phyloP scores from a whole-genome alignment of 2,329 filamentous ascomycete species.

The Setomelanomma holmii region DNA sequence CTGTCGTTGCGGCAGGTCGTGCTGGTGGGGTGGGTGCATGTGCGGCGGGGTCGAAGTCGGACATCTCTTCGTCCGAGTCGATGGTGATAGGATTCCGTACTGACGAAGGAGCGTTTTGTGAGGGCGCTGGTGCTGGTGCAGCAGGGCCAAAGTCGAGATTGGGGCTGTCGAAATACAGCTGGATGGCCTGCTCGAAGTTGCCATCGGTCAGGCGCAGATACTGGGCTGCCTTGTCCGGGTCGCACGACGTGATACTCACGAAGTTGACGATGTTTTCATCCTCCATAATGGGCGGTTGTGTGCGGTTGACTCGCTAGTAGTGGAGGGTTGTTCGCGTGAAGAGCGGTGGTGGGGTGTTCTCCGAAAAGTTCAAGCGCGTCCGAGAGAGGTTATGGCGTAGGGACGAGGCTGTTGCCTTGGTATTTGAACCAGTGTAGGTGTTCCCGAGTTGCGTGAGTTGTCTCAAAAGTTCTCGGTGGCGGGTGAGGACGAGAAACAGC shows the following conservation, averaged over 20 bases:
- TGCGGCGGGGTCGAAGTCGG: constrained; percentile 54
- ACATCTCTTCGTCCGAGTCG: constrained; percentile 75
- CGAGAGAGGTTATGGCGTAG: constrained; percentile 4
- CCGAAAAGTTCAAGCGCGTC: too few relatives aligned
- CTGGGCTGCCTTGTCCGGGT: constrained; percentile 75
- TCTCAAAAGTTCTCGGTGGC: constrained; percentile 1
- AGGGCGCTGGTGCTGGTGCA: constrained; percentile 44
- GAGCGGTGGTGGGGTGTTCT: not conserved
- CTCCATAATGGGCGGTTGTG: constrained; percentile 40
- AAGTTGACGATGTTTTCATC: constrained; percentile 75
- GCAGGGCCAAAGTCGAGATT: constrained; percentile 65
- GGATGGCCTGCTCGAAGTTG: constrained; percentile 83
- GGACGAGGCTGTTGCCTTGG: not conserved
- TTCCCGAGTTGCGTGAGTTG: not conserved
- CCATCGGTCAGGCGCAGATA: constrained; percentile 87
- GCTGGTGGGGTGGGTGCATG: constrained; percentile 33
- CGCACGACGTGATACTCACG: constrained; percentile 79
- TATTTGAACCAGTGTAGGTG: not conserved
- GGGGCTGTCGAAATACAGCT: constrained; percentile 88
- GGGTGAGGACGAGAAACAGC: constrained; percentile 17
- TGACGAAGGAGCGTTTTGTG: constrained; percentile 44
- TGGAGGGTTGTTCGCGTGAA: not conserved
- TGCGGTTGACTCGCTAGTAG: not conserved
- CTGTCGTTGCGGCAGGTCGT: constrained; percentile 56
- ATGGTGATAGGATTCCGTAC: constrained; percentile 70